Conservation (phyloP, 495 filamentous ascomycete genomes). For the Penicillium malachiteum region DNA sequence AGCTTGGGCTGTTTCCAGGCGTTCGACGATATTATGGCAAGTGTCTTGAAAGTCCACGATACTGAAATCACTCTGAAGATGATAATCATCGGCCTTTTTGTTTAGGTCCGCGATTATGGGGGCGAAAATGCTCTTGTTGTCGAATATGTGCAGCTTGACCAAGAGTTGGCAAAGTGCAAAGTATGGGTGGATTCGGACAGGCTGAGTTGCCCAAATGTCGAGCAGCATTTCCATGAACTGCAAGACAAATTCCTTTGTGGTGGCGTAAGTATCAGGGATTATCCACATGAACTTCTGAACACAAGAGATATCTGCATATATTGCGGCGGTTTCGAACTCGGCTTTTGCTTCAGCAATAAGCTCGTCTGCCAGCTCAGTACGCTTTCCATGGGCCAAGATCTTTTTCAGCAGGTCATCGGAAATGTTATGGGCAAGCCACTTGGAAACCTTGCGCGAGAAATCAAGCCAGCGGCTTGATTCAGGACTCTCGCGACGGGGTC, state of each 20-base stretch:
- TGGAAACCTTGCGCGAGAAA: not conserved
- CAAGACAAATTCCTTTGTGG: not conserved
- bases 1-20: no score
- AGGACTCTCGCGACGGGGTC: not conserved
- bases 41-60: not conserved
- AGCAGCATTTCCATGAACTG: no score
- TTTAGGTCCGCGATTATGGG: not conserved
- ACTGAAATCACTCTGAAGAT: not conserved
- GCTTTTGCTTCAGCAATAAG: not conserved
- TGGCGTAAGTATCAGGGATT: not conserved
- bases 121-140: not conserved
- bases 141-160: not conserved
- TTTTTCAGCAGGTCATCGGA: not conserved
- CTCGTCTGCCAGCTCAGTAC: slow-evolving; percentile 1
- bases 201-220: no score
- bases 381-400: not conserved
- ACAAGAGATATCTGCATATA: not conserved
- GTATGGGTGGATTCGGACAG: not conserved
- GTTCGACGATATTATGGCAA: not conserved
- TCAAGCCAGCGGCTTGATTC: not conserved
- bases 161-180: not conserved
- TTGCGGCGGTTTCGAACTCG: not conserved
- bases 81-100: not conserved
- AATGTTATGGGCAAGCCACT: not conserved
- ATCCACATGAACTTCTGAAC: not conserved